These are phyloP conservation scores for Talaromyces funiculosus DNA, from an alignment of 2,329 filamentous ascomycete species.

Conservation along the genomic window DNA sequence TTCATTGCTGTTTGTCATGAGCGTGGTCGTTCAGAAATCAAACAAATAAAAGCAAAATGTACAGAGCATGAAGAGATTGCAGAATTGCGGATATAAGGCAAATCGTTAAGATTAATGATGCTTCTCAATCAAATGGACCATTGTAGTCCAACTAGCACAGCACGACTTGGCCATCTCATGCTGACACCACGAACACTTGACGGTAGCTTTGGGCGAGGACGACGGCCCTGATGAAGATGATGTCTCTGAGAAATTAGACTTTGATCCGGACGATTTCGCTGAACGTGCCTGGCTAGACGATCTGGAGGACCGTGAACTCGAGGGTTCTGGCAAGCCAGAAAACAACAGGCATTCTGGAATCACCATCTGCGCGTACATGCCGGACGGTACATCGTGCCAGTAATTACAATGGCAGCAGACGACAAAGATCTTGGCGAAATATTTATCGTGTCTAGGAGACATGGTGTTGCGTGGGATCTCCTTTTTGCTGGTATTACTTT, in stretches of 20 bases:
- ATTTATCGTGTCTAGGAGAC: conserved; percentile 14
- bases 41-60: not conserved
- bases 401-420: conserved; percentile 13
- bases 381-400: conserved; percentile 15
- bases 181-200: conserved; percentile 11
- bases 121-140: conserved; percentile 14
- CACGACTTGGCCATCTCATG: conserved; percentile 13
- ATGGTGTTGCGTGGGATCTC: conserved; percentile 10
- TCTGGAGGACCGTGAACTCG: conserved; percentile 1
- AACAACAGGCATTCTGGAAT: conserved; percentile 11
- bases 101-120: conserved; percentile 5
- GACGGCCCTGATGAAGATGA: not conserved
- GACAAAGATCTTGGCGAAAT: conserved; percentile 14
- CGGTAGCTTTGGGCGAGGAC: conserved; percentile 1
- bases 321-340: not conserved
- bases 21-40: not conserved
- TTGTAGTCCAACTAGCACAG: conserved; percentile 13
- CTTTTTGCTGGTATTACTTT: not conserved
- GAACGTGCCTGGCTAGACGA: conserved; percentile 6
- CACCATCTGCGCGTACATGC: conserved; percentile 13
- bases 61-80: not conserved
- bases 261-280: not conserved
- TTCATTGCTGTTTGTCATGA: not conserved
- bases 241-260: not conserved
- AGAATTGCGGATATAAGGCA: not conserved